phyloP scores from a whole-genome alignment of 2,329 filamentous ascomycete species.

The Aspergillus thermomutatus region DNA sequence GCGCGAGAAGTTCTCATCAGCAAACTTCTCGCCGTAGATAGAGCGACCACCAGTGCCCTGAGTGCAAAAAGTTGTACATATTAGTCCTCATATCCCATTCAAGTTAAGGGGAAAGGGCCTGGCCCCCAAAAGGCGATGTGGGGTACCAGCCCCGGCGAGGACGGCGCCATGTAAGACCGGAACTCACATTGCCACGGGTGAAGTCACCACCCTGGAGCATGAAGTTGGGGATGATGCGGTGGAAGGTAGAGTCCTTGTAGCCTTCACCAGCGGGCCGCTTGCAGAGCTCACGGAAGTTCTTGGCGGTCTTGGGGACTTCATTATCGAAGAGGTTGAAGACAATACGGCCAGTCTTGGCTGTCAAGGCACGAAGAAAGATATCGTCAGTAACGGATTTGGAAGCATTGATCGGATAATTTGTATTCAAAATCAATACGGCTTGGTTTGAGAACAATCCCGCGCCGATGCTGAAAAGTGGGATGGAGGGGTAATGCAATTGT shows the following conservation, averaged over 20 bases:
- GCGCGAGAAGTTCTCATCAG: constrained; percentile 83
- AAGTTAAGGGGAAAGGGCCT: background rate
- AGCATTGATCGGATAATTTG: constrained; percentile 3
- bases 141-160: background rate
- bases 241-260: constrained; percentile 80
- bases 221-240: constrained; percentile 89
- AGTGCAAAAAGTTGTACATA: background rate
- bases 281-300: constrained; percentile 84
- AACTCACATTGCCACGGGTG: constrained; percentile 81
- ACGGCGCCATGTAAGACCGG: background rate
- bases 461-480: background rate
- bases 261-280: constrained; percentile 76
- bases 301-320: constrained; percentile 79
- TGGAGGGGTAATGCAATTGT: constrained; percentile 10
- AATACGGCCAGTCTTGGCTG: constrained; percentile 74
- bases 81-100: constrained; percentile 9
- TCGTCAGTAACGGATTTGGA: constrained; percentile 20
- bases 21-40: constrained; percentile 93
- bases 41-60: constrained; percentile 88
- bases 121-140: background rate
- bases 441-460: background rate
- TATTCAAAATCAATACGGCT: background rate
- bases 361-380: constrained; percentile 17
- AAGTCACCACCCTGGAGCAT: constrained; percentile 98
- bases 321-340: constrained; percentile 86